Evolutionary conservation across 108 stramenopile species (phyloP).

Genomic region (Tribonema minus): DNA sequence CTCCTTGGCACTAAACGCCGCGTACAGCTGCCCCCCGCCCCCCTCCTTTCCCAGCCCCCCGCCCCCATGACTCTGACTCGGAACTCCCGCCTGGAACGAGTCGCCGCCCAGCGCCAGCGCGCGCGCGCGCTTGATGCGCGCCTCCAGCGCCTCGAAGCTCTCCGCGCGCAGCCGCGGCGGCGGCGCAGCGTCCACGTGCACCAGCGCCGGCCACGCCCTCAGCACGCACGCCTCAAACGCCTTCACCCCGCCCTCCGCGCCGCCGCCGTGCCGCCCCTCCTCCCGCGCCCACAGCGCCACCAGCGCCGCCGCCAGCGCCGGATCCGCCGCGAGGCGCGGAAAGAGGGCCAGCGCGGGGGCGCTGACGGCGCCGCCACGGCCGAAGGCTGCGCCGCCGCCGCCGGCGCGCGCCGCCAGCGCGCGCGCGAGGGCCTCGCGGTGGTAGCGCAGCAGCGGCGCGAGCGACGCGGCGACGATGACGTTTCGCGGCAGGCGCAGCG

Average conservation of each 20-base stretch:
- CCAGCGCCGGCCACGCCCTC: conserved; percentile 31
- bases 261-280: background rate
- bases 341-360: conserved; percentile 40
- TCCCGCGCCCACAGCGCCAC: background rate
- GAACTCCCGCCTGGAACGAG: too few relatives aligned
- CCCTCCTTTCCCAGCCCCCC: too few relatives aligned
- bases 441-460: conserved; percentile 24
- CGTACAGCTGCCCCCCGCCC: too few relatives aligned
- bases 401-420: conserved; percentile 11
- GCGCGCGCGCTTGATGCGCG: too few relatives aligned
- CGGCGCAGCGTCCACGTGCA: conserved; percentile 3
- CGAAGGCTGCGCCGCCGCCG: conserved; percentile 28
- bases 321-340: conserved; percentile 27
- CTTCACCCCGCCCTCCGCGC: background rate
- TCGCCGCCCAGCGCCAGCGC: too few relatives aligned
- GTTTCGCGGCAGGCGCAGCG: conserved; percentile 35
- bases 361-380: conserved; percentile 4
- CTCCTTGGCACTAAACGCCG: too few relatives aligned
- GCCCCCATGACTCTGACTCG: too few relatives aligned
- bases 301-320: conserved; percentile 4
- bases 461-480: conserved; percentile 24
- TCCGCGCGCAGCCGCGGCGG: background rate
- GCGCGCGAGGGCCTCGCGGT: conserved; percentile 30
- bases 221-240: conserved; percentile 34
- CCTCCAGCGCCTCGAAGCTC: background rate